Evolutionary conservation across 257 asterid species (phyloP), one percentile per base, ranked within the genome.

Genomic region (Solanum appendiculatum): DNA sequence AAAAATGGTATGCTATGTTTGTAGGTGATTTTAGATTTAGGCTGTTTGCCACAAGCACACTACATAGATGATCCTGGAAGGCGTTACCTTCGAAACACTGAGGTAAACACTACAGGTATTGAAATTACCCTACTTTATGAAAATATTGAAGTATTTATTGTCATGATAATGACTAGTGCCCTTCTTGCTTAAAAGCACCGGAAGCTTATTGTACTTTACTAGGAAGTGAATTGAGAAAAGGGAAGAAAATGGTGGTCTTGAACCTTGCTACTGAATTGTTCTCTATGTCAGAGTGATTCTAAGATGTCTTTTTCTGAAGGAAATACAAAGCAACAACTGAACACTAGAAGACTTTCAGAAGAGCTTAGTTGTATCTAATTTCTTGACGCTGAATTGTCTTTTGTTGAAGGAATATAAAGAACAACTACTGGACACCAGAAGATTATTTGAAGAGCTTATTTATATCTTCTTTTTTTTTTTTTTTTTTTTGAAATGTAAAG

Each of bases 21-120:
- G 54, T 86, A 95, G 98, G 96, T 95, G 87, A 92, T 92, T 39
- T 36, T 95, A 94, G 98, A 94, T 90, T 87, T 95, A 83, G 98
- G 98, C 20, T 91, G 97, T 85, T 89, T 88, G 33, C 98, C 98
- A 20, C 96, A 93, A 68, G 98, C 97, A 85, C 90, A 89, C 88
- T 94, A 93, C 89, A 86, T 89, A 46, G 95, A 92, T 85, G 91
- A 89, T 91, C 84, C 90, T 86, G 89, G 91, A 34, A 89, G 93
- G 90, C 92, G 88, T 81, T 11, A 87, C 78, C 88, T 95, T 83
- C 92, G 97, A 87, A 87, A 91, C 82, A 92, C 90, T 13, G 96
- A 92, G 95, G 98, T 94, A 87, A 87, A 63, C 56, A 20, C 90
- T 84, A 39, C 5, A 37, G 44, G 29, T 39, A 34, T 54, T 29